Conservation (phyloP, 2,329 filamentous ascomycete species). For the Talaromyces sp. region DNA sequence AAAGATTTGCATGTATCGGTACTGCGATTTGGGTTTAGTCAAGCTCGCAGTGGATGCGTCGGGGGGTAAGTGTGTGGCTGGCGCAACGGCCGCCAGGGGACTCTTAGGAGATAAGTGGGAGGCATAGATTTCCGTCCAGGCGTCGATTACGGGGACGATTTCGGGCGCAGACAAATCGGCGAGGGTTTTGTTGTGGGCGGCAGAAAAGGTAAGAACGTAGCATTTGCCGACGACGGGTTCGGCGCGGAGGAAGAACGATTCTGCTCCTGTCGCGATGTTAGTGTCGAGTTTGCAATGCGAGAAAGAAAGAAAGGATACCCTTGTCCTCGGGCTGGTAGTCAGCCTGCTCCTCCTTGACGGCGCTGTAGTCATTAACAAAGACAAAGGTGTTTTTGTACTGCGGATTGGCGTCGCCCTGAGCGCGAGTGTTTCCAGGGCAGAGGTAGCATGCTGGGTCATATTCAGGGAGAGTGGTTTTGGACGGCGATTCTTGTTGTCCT, state of each 20-base stretch:
- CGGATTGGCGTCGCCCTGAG: slow-evolving; percentile 81
- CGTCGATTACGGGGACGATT: slow-evolving; percentile 78
- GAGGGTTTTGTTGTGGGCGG: slow-evolving; percentile 84
- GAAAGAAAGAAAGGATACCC: slow-evolving; percentile 30
- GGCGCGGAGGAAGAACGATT: slow-evolving; percentile 73
- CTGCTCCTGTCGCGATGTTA: slow-evolving; percentile 54
- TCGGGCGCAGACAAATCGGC: slow-evolving; percentile 77
- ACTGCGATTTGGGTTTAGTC: slow-evolving; percentile 65
- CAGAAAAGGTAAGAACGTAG: slow-evolving; percentile 93
- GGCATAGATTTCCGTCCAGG: slow-evolving; percentile 89
- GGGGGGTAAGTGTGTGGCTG: slow-evolving; percentile 47
- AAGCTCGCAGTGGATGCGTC: slow-evolving; percentile 45
- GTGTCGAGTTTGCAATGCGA: not conserved
- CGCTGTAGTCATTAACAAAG: slow-evolving; percentile 97
- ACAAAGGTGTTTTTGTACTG: slow-evolving; percentile 83
- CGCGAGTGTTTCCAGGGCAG: slow-evolving; percentile 85
- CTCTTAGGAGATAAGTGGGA: slow-evolving; percentile 72
- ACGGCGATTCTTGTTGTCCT: slow-evolving; percentile 71
- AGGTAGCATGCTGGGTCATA: slow-evolving; percentile 94
- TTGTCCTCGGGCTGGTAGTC: slow-evolving; percentile 62
- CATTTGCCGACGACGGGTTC: slow-evolving; percentile 90
- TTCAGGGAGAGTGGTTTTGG: slow-evolving; percentile 66
- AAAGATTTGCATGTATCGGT: slow-evolving; percentile 98
- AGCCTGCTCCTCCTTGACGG: slow-evolving; percentile 88
- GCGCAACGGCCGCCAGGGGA: slow-evolving; percentile 54